Percentiles rank a stretch among this genome's conserved stretches.
Conservation (phyloP, 2,329 filamentous ascomycete genomes). For the Dactylonectria macrodidyma region DNA sequence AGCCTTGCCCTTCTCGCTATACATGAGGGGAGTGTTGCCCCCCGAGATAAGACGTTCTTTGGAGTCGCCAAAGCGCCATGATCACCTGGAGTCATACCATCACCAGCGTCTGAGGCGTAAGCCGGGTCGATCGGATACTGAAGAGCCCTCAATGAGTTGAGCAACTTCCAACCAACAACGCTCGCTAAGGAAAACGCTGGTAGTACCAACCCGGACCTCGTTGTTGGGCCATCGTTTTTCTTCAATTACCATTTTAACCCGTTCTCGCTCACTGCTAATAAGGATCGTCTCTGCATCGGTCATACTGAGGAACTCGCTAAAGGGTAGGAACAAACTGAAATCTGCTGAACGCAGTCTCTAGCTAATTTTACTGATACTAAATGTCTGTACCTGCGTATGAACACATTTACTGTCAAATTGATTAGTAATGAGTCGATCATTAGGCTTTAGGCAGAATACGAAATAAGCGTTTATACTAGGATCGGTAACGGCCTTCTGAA, state of each 20-base stretch:
- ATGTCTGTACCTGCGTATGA: slow-evolving; percentile 91
- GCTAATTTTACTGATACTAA: slow-evolving; percentile 97
- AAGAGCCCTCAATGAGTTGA: slow-evolving; percentile 77
- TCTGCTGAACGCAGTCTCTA: slow-evolving; percentile 93
- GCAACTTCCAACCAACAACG: slow-evolving; percentile 94
- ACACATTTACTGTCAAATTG: slow-evolving; percentile 99
- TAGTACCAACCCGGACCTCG: slow-evolving; percentile 91
- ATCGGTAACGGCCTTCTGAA: slow-evolving; percentile 87
- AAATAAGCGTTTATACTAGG: slow-evolving; percentile 94
- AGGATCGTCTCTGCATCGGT: slow-evolving; percentile 87
- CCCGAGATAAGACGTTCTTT: slow-evolving; percentile 72
- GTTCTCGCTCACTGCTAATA: slow-evolving; percentile 93
- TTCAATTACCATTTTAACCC: slow-evolving; percentile 91
- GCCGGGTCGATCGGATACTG: slow-evolving; percentile 60
- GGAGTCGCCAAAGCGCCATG: slow-evolving; percentile 72
- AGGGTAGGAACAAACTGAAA: slow-evolving; percentile 95
- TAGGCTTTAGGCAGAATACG: slow-evolving; percentile 96
- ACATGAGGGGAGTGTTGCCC: slow-evolving; percentile 72
- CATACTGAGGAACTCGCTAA: slow-evolving; percentile 93
- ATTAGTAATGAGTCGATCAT: slow-evolving; percentile 96
- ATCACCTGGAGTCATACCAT: slow-evolving; percentile 70
- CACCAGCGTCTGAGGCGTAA: slow-evolving; percentile 71
- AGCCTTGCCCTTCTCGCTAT: slow-evolving; percentile 81
- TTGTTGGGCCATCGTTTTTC: slow-evolving; percentile 94
- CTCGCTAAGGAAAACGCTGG: slow-evolving; percentile 95